Evolutionary conservation across 768 basidiomycete genomes (phyloP).

Genomic region (Phylloporus sp.): DNA sequence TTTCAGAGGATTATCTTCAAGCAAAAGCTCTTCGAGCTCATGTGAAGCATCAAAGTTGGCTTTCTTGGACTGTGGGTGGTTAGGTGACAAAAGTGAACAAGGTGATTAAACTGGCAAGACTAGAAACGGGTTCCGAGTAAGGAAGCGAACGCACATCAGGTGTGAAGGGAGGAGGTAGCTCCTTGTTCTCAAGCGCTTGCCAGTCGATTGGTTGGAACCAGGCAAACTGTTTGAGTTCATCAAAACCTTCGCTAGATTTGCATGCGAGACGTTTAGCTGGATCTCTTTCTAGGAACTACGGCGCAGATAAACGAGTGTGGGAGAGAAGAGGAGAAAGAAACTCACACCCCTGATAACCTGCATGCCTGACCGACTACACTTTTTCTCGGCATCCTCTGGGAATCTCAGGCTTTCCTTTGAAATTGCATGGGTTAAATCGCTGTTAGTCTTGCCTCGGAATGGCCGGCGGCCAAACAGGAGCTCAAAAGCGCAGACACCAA

Average conservation of each 20-base stretch:
- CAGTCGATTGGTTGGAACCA: constrained; percentile 94
- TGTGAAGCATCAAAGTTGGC: constrained; percentile 99
- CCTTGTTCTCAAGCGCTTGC: constrained; percentile 77
- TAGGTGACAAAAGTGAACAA: constrained; percentile 3
- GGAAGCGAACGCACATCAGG: constrained; percentile 64
- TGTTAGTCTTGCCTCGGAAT: constrained; percentile 91
- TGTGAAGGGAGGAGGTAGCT: constrained; percentile 74
- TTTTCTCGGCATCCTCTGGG: constrained; percentile 85
- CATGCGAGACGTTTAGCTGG: constrained; percentile 77
- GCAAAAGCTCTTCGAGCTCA: constrained; percentile 90
- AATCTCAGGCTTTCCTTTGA: constrained; percentile 82
- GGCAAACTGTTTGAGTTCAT: constrained; percentile 71
- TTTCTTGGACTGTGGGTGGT: constrained; percentile 78
- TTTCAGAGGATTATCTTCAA: constrained; percentile 97
- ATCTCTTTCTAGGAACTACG: constrained; percentile 85
- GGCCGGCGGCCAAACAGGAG: constrained; percentile 89
- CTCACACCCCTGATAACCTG: constrained; percentile 77
- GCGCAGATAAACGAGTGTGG: constrained; percentile 6
- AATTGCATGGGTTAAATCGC: constrained; percentile 89
- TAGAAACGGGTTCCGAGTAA: constrained; percentile 2
- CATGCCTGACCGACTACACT: constrained; percentile 73
- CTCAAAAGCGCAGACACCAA: constrained; percentile 91
- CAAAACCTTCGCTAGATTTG: constrained; percentile 75
- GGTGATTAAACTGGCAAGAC: neutral
- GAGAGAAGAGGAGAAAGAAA: constrained; percentile 15